A percentile compares a stretch with the other conserved stretches of the same genome.
Evolutionary conservation across 2,329 filamentous ascomycete species (phyloP).

Genomic region (Ophiostoma ulmi): DNA sequence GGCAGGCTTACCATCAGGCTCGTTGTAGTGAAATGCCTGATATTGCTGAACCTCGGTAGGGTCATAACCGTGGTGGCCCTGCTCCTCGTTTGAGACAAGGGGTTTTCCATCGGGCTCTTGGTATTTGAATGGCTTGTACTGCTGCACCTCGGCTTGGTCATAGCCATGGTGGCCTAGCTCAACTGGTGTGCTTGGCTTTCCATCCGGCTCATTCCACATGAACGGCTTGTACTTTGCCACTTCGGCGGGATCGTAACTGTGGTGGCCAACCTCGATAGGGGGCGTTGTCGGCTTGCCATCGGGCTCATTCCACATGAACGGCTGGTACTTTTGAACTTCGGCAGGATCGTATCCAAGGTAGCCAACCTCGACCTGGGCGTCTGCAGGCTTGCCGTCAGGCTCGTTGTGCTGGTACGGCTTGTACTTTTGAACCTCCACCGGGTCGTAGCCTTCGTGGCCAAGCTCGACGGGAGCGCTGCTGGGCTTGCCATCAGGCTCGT

Average conservation of each 20-base stretch:
- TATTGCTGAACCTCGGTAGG: constrained; percentile 26
- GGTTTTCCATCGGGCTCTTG: constrained; percentile 34
- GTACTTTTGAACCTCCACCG: constrained; percentile 27
- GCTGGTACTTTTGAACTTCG: constrained; percentile 28
- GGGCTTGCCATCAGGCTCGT: constrained; percentile 31
- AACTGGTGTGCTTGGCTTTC: constrained; percentile 29
- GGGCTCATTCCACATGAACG: constrained; percentile 27
- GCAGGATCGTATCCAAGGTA: constrained; percentile 27
- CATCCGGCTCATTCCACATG: constrained; percentile 27
- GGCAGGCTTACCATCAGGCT: constrained; percentile 31
- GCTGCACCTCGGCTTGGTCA: constrained; percentile 24
- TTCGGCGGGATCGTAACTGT: constrained; percentile 25
- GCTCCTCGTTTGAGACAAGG: constrained; percentile 29
- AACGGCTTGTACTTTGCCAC: constrained; percentile 28
- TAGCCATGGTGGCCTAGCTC: constrained; percentile 22
- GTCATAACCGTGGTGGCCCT: constrained; percentile 21
- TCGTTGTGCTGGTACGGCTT: constrained; percentile 37
- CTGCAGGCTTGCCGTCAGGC: constrained; percentile 31
- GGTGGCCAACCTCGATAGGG: constrained; percentile 28
- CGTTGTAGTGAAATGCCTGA: constrained; percentile 27
- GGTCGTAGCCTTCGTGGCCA: constrained; percentile 23
- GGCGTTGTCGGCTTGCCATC: constrained; percentile 32
- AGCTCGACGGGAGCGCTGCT: constrained; percentile 2
- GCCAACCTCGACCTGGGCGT: constrained; percentile 14
- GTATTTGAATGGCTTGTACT: constrained; percentile 34